These are phyloP conservation scores for Triangularia setosa DNA, from an alignment of 2,329 filamentous ascomycete genomes.

Conservation along the genomic window DNA sequence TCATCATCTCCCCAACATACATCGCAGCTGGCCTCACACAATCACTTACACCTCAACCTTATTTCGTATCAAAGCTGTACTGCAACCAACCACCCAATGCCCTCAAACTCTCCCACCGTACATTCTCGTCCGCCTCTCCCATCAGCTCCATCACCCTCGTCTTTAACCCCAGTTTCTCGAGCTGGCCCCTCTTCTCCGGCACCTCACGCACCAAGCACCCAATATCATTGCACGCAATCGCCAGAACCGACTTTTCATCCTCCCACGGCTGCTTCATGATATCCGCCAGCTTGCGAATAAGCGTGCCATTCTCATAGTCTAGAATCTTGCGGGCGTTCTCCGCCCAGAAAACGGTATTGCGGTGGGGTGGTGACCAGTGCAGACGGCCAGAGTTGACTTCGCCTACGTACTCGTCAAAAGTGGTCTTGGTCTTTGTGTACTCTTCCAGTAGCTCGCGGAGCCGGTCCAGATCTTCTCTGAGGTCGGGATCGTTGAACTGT, in stretches of 20 bases:
- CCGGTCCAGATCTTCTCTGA: slow-evolving; percentile 58
- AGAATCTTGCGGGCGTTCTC: slow-evolving; percentile 87
- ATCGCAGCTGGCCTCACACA: background rate
- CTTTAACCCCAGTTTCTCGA: slow-evolving; percentile 85
- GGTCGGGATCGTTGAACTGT: slow-evolving; percentile 61
- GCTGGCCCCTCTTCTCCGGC: slow-evolving; percentile 72
- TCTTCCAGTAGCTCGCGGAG: slow-evolving; percentile 63
- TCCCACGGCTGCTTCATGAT: slow-evolving; percentile 71
- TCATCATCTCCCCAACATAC: background rate
- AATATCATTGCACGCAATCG: slow-evolving; percentile 89
- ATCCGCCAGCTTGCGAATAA: slow-evolving; percentile 77
- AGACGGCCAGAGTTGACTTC: slow-evolving; percentile 84
- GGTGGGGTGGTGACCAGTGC: slow-evolving; percentile 88
- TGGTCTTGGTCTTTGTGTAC: slow-evolving; percentile 67
- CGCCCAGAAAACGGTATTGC: slow-evolving; percentile 81
- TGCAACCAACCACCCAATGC: slow-evolving; percentile 68
- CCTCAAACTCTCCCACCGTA: slow-evolving; percentile 87
- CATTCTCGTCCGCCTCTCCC: slow-evolving; percentile 81
- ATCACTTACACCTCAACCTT: slow-evolving; percentile 4
- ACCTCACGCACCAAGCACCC: slow-evolving; percentile 86
- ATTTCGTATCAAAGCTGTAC: slow-evolving; percentile 55
- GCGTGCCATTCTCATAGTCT: slow-evolving; percentile 73
- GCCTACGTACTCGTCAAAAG: slow-evolving; percentile 84
- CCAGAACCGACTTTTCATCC: slow-evolving; percentile 83
- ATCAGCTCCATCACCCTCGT: slow-evolving; percentile 88